phyloP scores from a whole-genome alignment of 257 asterid species.

The Solanum sparsipilum region DNA sequence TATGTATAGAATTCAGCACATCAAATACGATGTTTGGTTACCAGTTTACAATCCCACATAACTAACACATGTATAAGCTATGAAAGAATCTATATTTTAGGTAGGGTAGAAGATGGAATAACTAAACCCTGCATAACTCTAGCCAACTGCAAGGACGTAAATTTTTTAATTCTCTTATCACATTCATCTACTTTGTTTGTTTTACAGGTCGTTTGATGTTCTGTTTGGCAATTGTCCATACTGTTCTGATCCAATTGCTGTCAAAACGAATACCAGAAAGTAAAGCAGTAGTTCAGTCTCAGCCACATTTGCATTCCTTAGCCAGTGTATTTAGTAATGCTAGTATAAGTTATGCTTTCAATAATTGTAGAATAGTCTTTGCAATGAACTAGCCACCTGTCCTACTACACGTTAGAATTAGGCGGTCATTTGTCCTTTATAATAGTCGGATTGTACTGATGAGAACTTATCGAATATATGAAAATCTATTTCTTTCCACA shows the following conservation, averaged over 20 bases:
- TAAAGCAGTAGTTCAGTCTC: background rate
- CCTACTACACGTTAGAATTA: background rate
- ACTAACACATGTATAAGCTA: background rate
- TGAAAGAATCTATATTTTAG: background rate
- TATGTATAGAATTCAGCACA: background rate
- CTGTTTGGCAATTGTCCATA: constrained; percentile 64
- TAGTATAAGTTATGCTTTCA: background rate
- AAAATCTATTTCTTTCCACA: too few relatives aligned
- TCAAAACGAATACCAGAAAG: constrained; percentile 31
- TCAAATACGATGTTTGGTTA: background rate
- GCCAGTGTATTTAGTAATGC: background rate
- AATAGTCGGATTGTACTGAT: too few relatives aligned
- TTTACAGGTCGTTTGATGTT: constrained; percentile 49
- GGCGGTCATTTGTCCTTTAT: background rate
- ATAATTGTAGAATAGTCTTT: background rate
- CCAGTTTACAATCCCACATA: background rate
- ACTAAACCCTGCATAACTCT: background rate
- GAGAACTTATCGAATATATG: too few relatives aligned
- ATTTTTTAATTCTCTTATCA: background rate
- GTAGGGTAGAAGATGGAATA: background rate
- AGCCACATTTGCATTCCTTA: background rate
- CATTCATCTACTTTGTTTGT: background rate
- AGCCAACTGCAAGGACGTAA: background rate
- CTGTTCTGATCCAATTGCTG: constrained; percentile 64
- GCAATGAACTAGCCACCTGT: background rate